These are phyloP conservation scores for Ophiosphaerella korrae DNA, from an alignment of 2,329 filamentous ascomycete species.

Conservation along the genomic window DNA sequence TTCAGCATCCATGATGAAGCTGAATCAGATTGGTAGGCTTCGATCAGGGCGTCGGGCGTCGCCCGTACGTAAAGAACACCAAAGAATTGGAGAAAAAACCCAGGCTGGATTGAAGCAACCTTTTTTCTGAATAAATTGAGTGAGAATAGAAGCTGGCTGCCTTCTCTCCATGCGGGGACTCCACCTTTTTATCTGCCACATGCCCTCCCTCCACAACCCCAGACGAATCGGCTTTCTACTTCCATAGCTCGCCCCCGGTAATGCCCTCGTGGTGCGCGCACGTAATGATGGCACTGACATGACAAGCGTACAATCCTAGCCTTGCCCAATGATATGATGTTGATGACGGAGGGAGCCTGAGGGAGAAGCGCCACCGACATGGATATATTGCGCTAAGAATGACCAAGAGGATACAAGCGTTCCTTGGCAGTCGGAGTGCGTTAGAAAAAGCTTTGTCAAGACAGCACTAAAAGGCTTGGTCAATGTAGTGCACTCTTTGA, in stretches of 20 bases:
- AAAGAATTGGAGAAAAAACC: not conserved
- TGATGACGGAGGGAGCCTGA: not conserved
- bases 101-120: too few relatives aligned
- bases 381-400: not conserved
- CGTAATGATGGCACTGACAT: too few relatives aligned
- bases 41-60: too few relatives aligned
- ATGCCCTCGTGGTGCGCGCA: too few relatives aligned
- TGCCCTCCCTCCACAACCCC: not conserved
- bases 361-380: not conserved
- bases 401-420: conserved; percentile 23
- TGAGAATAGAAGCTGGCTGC: not conserved
- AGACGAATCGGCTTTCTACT: conserved; percentile 19
- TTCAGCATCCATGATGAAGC: conserved; percentile 24
- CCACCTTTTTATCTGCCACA: conserved; percentile 4
- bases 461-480: conserved; percentile 19
- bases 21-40: too few relatives aligned
- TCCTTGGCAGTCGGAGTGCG: conserved; percentile 11
- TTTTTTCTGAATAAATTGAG: too few relatives aligned
- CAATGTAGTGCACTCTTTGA: conserved; percentile 6
- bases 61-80: not conserved
- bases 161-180: not conserved
- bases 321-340: conserved; percentile 4
- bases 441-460: conserved; percentile 24
- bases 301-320: too few relatives aligned
- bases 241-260: conserved; percentile 1